These are phyloP conservation scores for Astrocystis sublimbata DNA, from an alignment of 495 filamentous ascomycete genomes.

Conservation along the genomic window DNA sequence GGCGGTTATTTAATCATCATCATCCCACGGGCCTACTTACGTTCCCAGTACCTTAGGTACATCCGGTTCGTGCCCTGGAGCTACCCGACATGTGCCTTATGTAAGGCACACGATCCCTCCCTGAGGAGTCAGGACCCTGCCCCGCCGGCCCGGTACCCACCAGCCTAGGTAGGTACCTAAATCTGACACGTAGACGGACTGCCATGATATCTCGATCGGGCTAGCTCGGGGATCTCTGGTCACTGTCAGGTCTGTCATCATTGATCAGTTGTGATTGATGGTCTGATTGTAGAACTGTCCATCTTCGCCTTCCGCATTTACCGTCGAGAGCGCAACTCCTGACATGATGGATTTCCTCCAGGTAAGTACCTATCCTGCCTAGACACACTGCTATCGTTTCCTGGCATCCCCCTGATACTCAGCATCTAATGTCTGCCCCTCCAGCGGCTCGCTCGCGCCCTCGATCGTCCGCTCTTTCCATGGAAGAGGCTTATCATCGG, in stretches of 20 bases:
- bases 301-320: not conserved
- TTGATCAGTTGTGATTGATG: constrained; percentile 17
- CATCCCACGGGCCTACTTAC: no score
- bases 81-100: no score
- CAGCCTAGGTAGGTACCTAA: not conserved
- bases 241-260: constrained; percentile 6
- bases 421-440: not conserved
- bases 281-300: not conserved
- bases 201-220: constrained; percentile 1
- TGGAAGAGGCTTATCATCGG: constrained; percentile 96
- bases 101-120: no score
- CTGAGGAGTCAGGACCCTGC: no score
- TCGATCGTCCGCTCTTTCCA: constrained; percentile 90
- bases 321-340: not conserved
- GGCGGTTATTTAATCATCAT: no score
- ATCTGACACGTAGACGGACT: not conserved
- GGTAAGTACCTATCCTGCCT: constrained; percentile 33
- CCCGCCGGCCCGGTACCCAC: no score
- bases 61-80: no score
- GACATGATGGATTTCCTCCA: constrained; percentile 54
- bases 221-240: not conserved
- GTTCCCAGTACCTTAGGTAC: no score
- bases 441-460: constrained; percentile 80
- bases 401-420: not conserved
- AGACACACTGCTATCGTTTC: not conserved